These are phyloP conservation scores for Acanthamoeba healyi DNA, from an alignment of 208 protist genomes.

Conservation along the genomic window DNA sequence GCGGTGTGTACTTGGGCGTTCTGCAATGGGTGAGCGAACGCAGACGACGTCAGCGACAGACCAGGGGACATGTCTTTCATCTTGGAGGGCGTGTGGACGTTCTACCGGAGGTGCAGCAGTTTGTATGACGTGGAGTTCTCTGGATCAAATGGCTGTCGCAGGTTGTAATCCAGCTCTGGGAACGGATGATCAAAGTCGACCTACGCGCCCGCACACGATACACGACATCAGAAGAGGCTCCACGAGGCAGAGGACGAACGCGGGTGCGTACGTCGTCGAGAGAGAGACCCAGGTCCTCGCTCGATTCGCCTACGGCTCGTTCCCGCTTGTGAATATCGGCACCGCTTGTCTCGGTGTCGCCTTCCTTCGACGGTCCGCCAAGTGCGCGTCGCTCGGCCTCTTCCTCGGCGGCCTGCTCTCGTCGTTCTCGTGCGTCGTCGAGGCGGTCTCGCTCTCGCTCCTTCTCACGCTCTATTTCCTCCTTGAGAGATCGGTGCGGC, in stretches of 20 bases:
- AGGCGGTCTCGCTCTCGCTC: neutral
- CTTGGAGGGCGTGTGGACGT: no score
- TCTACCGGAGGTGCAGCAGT: conserved; percentile 4
- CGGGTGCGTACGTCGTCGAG: conserved; percentile 25
- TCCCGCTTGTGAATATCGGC: neutral
- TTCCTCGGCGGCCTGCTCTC: neutral
- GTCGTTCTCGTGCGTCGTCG: neutral
- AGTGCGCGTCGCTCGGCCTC: conserved; percentile 28
- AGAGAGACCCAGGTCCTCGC: conserved; percentile 19
- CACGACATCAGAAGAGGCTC: no score
- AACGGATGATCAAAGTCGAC: conserved; percentile 32
- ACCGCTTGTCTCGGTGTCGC: neutral
- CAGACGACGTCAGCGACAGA: no score
- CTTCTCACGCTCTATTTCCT: conserved; percentile 40
- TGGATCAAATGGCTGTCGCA: conserved; percentile 12
- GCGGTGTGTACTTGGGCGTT: conserved; percentile 64
- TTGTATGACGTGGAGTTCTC: conserved; percentile 39
- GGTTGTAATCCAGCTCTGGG: conserved; percentile 19
- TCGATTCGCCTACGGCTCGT: neutral
- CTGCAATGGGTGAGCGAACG: no score
- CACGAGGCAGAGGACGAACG: no score
- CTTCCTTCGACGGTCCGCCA: neutral
- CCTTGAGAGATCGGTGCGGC: conserved; percentile 28
- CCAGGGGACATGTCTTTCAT: no score
- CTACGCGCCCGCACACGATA: neutral